phyloP scores from a whole-genome alignment of 495 filamentous ascomycete species.

The Immersiella caudata region DNA sequence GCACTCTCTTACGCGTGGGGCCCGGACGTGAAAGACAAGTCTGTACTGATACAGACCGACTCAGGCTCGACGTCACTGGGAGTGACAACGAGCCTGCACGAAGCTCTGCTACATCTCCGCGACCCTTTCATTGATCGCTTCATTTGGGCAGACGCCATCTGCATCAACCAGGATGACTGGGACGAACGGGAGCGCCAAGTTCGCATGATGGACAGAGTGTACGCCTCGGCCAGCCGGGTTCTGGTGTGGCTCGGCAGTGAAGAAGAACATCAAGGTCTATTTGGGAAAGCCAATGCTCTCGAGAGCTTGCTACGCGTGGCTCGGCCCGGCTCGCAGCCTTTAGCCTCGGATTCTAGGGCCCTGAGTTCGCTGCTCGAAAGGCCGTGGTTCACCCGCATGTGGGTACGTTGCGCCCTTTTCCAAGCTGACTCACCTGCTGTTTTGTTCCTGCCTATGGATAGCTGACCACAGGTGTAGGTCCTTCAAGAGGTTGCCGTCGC shows the following conservation, averaged over 20 bases:
- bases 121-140: not conserved
- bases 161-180: not conserved
- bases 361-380: not conserved
- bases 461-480: not conserved
- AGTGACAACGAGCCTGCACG: not conserved
- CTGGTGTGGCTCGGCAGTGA: not conserved
- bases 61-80: not conserved
- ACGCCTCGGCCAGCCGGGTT: not conserved
- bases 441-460: not conserved
- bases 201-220: not conserved
- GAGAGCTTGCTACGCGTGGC: not conserved
- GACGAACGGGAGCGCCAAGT: not conserved
- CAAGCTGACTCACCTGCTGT: not conserved
- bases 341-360: not conserved
- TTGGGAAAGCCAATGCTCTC: not conserved
- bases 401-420: not conserved
- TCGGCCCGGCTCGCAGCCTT: not conserved
- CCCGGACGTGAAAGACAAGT: not conserved
- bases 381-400: not conserved
- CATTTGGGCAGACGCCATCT: not conserved
- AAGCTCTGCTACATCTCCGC: not conserved
- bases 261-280: not conserved
- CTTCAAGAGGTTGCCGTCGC: not conserved
- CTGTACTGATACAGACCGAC: not conserved
- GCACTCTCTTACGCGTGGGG: not conserved